Evolutionary conservation across 306 rosid species (phyloP).

Genomic region (Rosa persica): DNA sequence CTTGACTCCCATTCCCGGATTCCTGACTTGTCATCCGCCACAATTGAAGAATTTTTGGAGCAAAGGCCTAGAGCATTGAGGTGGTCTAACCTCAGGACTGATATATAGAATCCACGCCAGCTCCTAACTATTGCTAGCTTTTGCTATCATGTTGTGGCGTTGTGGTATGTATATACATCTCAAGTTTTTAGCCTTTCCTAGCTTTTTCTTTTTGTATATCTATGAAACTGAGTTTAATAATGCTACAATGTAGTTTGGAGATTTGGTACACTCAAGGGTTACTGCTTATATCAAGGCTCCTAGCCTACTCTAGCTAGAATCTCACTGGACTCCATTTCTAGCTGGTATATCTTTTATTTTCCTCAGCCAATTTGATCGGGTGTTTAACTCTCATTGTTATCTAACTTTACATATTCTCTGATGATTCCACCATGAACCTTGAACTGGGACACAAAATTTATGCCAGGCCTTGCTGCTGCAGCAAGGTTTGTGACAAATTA

Average conservation of each 20-base stretch:
- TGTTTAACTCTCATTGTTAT: not conserved
- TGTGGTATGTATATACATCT: conserved; percentile 41
- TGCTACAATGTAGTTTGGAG: conserved; percentile 55
- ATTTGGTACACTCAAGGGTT: conserved; percentile 79
- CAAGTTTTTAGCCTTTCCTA: not conserved
- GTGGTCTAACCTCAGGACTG: conserved; percentile 49
- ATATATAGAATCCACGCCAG: conserved; percentile 23
- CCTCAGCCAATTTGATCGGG: not conserved
- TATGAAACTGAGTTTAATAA: not conserved
- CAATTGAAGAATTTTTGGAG: conserved; percentile 45
- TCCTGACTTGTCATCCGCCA: conserved; percentile 35
- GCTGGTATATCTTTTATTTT: conserved; percentile 32
- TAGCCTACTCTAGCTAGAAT: conserved; percentile 45
- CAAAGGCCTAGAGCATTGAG: conserved; percentile 20
- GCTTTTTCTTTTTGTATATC: not conserved
- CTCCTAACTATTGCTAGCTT: conserved; percentile 58
- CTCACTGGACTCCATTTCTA: conserved; percentile 59
- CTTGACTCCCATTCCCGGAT: conserved; percentile 29
- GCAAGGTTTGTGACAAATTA: conserved; percentile 53
- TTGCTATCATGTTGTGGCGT: conserved; percentile 78
- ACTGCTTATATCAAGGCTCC: conserved; percentile 71
- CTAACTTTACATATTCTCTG: not conserved
- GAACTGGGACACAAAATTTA: conserved; percentile 67
- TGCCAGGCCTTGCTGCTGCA: conserved; percentile 72
- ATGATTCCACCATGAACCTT: conserved; percentile 53